Evolutionary conservation across 768 basidiomycete genomes (phyloP).

Genomic region (Pseudohyphozyma bogoriensis): DNA sequence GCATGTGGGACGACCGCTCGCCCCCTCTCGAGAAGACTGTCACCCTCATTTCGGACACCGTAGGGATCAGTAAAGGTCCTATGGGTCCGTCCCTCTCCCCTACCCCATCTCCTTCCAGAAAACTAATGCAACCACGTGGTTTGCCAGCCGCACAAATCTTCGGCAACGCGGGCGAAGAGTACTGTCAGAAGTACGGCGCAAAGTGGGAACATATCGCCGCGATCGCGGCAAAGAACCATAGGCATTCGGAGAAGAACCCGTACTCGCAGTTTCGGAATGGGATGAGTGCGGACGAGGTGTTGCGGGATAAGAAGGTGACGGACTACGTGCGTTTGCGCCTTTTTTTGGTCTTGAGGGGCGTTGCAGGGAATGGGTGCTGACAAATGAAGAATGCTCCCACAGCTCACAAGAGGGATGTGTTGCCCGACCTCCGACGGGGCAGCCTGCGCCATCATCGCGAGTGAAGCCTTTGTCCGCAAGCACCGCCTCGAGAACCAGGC

Average conservation of each 20-base stretch:
- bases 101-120: neutral
- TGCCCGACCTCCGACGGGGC: constrained; percentile 61
- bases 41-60: constrained; percentile 18
- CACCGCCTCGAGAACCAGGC: constrained; percentile 74
- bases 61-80: constrained; percentile 15
- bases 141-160: constrained; percentile 59
- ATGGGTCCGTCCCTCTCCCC: constrained; percentile 1
- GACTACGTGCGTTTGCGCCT: constrained; percentile 7
- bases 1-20: constrained; percentile 21
- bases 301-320: constrained; percentile 21
- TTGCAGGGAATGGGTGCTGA: too few species aligned
- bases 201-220: constrained; percentile 57
- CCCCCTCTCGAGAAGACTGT: constrained; percentile 26
- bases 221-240: constrained; percentile 70
- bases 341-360: neutral
- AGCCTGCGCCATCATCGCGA: constrained; percentile 58
- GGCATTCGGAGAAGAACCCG: constrained; percentile 68
- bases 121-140: neutral
- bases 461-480: constrained; percentile 62
- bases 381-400: neutral
- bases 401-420: constrained; percentile 49
- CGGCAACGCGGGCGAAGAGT: constrained; percentile 60
- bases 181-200: constrained; percentile 63
- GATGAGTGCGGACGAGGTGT: constrained; percentile 48
- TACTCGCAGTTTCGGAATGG: constrained; percentile 77